Evolutionary conservation across 2,329 filamentous ascomycete genomes (phyloP).

Genomic region (Alternaria triticimaculans): DNA sequence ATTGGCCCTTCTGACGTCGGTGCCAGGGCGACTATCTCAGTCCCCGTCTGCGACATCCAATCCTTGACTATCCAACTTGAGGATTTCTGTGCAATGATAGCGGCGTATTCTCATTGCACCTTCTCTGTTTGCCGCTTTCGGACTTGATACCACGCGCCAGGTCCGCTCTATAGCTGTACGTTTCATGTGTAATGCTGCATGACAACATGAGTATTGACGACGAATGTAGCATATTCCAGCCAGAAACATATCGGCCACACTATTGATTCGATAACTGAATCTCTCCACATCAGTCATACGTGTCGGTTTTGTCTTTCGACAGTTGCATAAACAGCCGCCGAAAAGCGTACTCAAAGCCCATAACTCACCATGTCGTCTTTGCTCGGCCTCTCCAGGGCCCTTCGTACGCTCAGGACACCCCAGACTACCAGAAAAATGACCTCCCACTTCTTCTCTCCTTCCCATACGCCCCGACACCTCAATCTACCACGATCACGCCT

Average conservation of each 20-base stretch:
- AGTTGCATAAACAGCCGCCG: background rate
- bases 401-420: slow-evolving; percentile 12
- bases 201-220: background rate
- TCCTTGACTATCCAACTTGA: background rate
- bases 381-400: slow-evolving; percentile 12
- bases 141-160: slow-evolving; percentile 17
- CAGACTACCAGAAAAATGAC: slow-evolving; percentile 10
- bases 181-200: background rate
- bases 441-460: slow-evolving; percentile 29
- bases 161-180: background rate
- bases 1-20: slow-evolving; percentile 34
- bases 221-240: background rate
- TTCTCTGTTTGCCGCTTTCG: slow-evolving; percentile 27
- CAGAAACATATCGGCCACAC: background rate
- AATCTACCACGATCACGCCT: slow-evolving; percentile 13
- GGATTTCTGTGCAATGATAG: background rate
- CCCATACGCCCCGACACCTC: slow-evolving; percentile 9
- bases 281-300: background rate
- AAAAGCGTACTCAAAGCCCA: background rate
- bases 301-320: background rate
- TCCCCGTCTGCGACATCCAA: background rate
- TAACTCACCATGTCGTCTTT: slow-evolving; percentile 10
- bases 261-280: background rate
- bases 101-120: background rate
- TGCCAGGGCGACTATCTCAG: background rate